Conservation (phyloP, 1,139 yeast genomes). For the Candida dubliniensis region DNA sequence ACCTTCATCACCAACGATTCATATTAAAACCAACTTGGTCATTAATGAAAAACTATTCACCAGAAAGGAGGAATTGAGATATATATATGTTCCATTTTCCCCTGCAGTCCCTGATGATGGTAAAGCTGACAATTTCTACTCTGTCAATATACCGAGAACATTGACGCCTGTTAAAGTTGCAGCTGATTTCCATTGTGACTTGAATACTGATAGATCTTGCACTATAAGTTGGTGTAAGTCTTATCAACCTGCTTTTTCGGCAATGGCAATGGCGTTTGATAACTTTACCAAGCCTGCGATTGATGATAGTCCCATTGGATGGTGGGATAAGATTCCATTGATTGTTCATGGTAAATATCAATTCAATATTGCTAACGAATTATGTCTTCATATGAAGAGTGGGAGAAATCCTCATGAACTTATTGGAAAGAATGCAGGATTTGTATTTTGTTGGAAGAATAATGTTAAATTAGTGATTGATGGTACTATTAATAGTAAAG, state of each 20-base stretch:
- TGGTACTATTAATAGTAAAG: slow-evolving; percentile 58
- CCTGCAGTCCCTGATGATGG: slow-evolving; percentile 34
- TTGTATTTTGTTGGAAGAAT: slow-evolving; percentile 74
- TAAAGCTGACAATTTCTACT: slow-evolving; percentile 39
- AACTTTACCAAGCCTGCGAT: slow-evolving; percentile 69
- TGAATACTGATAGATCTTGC: slow-evolving; percentile 41
- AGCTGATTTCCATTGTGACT: slow-evolving; percentile 34
- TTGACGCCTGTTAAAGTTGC: slow-evolving; percentile 46
- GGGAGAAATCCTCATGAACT: slow-evolving; percentile 75
- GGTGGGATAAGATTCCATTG: slow-evolving; percentile 54
- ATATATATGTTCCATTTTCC: slow-evolving; percentile 46
- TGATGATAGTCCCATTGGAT: slow-evolving; percentile 86
- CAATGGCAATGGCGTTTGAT: slow-evolving; percentile 42
- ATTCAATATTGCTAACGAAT: slow-evolving; percentile 54
- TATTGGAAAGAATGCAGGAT: slow-evolving; percentile 72
- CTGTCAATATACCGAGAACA: slow-evolving; percentile 43
- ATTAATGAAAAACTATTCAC: slow-evolving; percentile 43
- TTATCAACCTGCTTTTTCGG: slow-evolving; percentile 40
- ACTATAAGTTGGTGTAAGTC: slow-evolving; percentile 47
- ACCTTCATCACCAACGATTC: slow-evolving; percentile 28
- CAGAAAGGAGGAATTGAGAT: slow-evolving; percentile 43
- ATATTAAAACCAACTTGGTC: slow-evolving; percentile 38
- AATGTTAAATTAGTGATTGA: slow-evolving; percentile 63
- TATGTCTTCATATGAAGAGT: slow-evolving; percentile 60
- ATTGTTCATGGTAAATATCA: slow-evolving; percentile 48